phyloP scores from a whole-genome alignment of 495 filamentous ascomycete species.

The Penicillium parvum region DNA sequence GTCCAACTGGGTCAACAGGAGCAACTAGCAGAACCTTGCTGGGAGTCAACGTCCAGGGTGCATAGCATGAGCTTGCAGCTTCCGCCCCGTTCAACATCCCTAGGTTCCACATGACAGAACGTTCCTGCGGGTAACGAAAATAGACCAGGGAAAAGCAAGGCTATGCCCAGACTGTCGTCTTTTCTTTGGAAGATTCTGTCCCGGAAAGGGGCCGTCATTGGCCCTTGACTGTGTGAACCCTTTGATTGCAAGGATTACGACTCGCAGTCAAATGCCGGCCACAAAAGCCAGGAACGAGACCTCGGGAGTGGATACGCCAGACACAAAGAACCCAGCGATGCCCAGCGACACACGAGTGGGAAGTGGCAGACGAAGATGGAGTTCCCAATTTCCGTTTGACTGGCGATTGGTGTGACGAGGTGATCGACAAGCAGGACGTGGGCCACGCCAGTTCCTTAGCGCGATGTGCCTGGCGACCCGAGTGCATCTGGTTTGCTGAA shows the following conservation, averaged over 20 bases:
- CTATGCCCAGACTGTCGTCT: background rate
- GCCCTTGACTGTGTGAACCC: too few species aligned
- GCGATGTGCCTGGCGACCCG: conserved; percentile 16
- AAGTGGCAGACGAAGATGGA: conserved; percentile 8
- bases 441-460: conserved; percentile 13
- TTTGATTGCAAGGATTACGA: too few species aligned
- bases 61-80: conserved; percentile 7
- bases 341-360: background rate
- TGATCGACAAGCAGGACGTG: conserved; percentile 22
- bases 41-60: conserved; percentile 14
- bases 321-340: background rate
- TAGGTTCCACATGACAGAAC: conserved; percentile 9
- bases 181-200: background rate
- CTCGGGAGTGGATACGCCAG: background rate
- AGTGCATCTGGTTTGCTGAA: conserved; percentile 14
- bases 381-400: conserved; percentile 22
- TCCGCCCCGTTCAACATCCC: background rate
- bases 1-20: conserved; percentile 9
- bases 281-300: background rate
- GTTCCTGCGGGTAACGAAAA: conserved; percentile 9
- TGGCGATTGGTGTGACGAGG: conserved; percentile 22
- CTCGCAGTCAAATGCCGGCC: background rate
- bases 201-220: background rate
- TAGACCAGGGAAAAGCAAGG: background rate
- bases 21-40: conserved; percentile 15